Evolutionary conservation across 2,329 filamentous ascomycete species (phyloP).

Genomic region (Phyllosticta ampelicida): DNA sequence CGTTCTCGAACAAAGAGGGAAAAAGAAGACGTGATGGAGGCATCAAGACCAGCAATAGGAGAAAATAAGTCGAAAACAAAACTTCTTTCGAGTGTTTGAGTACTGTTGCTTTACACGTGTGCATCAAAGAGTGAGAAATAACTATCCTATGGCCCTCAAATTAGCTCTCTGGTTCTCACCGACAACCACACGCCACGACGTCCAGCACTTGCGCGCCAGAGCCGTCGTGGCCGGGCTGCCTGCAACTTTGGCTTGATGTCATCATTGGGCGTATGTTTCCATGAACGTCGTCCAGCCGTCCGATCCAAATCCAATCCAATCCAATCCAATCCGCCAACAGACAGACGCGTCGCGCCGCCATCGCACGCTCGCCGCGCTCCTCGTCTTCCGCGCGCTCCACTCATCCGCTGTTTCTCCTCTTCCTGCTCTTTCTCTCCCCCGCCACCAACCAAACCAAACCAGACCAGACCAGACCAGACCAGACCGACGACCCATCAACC

Average conservation of each 20-base stretch:
- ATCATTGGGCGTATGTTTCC: constrained; percentile 4
- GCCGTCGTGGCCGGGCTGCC: constrained; percentile 3
- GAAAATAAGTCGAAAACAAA: neutral
- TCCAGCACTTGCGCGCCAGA: neutral
- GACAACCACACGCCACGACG: constrained; percentile 1
- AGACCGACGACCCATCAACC: neutral
- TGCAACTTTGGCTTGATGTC: constrained; percentile 11
- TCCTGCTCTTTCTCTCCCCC: neutral
- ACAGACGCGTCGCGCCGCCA: neutral
- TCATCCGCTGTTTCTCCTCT: neutral
- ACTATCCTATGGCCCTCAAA: constrained; percentile 3
- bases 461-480: neutral
- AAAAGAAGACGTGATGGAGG: neutral
- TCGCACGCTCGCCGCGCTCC: neutral
- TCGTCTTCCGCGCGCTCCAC: neutral
- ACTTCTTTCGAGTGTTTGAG: neutral
- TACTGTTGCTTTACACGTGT: neutral
- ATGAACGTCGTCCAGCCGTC: no score
- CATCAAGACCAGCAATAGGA: neutral
- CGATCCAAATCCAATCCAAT: no score
- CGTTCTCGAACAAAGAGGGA: neutral
- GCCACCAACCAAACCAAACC: neutral
- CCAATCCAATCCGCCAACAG: neutral
- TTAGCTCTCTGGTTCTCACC: constrained; percentile 11
- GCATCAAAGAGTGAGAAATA: neutral